Evolutionary conservation across 2,329 filamentous ascomycete genomes (phyloP).

Genomic region (Tolypocladium sp.): DNA sequence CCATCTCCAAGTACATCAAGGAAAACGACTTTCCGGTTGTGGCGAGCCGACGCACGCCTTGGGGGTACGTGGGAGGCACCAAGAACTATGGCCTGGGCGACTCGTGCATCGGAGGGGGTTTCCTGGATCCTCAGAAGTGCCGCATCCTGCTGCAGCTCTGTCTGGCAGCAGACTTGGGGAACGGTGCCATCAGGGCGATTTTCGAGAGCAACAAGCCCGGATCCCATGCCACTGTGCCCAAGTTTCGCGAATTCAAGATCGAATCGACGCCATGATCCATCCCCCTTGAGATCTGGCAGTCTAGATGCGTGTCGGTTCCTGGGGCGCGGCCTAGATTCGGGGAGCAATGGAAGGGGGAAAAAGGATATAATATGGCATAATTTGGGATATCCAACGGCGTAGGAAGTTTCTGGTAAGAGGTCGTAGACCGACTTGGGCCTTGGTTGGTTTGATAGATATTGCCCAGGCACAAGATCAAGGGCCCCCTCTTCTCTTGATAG

Average conservation of each 20-base stretch:
- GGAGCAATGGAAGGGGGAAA: background rate
- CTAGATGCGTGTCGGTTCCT: background rate
- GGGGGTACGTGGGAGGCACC: slow-evolving; percentile 39
- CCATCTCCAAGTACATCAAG: slow-evolving; percentile 33
- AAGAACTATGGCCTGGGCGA: slow-evolving; percentile 16
- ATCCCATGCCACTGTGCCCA: background rate
- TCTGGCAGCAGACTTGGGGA: slow-evolving; percentile 17
- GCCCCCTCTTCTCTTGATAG: background rate
- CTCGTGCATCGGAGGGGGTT: slow-evolving; percentile 30
- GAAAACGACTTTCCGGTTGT: slow-evolving; percentile 37
- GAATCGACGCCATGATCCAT: background rate
- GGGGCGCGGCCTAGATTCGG: background rate
- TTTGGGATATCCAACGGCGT: background rate
- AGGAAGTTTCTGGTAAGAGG: background rate
- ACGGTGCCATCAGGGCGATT: slow-evolving; percentile 14
- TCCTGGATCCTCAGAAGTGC: slow-evolving; percentile 46
- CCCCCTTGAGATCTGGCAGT: background rate
- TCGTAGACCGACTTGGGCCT: background rate
- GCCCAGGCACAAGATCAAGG: background rate
- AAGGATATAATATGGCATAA: background rate
- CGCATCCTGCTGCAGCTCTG: slow-evolving; percentile 40
- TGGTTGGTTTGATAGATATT: background rate
- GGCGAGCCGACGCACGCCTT: slow-evolving; percentile 39
- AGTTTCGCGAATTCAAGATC: background rate
- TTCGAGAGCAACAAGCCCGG: slow-evolving; percentile 12